Percentiles rank a stretch among this genome's conserved stretches.
phyloP scores from a whole-genome alignment of 2,329 filamentous ascomycete species.

The Ilyonectria destructans region DNA sequence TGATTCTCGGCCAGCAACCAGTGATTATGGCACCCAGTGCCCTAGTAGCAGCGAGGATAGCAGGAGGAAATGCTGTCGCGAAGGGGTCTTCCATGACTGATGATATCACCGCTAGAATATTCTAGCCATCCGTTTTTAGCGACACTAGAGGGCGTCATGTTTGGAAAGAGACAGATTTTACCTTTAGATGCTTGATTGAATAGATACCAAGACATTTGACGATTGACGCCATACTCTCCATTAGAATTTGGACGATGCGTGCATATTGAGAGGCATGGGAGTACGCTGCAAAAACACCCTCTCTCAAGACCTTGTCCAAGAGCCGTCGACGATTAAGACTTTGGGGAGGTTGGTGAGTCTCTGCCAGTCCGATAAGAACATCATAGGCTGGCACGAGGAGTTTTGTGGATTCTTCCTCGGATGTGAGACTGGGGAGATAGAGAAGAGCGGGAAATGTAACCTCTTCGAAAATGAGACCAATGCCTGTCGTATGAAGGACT shows the following conservation, averaged over 20 bases:
- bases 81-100: slow-evolving; percentile 80
- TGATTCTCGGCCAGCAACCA: slow-evolving; percentile 80
- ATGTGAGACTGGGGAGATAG: slow-evolving; percentile 83
- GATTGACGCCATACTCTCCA: slow-evolving; percentile 65
- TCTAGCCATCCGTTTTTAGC: slow-evolving; percentile 58
- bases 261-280: slow-evolving; percentile 74
- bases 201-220: slow-evolving; percentile 73
- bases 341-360: slow-evolving; percentile 47
- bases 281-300: slow-evolving; percentile 70
- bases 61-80: slow-evolving; percentile 66
- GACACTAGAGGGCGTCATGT: not conserved
- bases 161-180: slow-evolving; percentile 48
- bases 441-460: slow-evolving; percentile 81
- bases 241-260: slow-evolving; percentile 70
- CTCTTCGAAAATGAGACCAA: slow-evolving; percentile 79
- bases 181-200: slow-evolving; percentile 78
- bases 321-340: slow-evolving; percentile 53
- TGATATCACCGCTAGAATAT: slow-evolving; percentile 78
- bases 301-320: slow-evolving; percentile 70
- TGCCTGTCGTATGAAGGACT: slow-evolving; percentile 74
- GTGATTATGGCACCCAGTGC: slow-evolving; percentile 72
- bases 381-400: slow-evolving; percentile 79
- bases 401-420: slow-evolving; percentile 77
- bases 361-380: slow-evolving; percentile 74
- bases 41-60: slow-evolving; percentile 68